Evolutionary conservation across 805 yeast species (phyloP), one percentile per base, ranked within the genome.

Genomic region (Saccharomycopsis fibuligera): DNA sequence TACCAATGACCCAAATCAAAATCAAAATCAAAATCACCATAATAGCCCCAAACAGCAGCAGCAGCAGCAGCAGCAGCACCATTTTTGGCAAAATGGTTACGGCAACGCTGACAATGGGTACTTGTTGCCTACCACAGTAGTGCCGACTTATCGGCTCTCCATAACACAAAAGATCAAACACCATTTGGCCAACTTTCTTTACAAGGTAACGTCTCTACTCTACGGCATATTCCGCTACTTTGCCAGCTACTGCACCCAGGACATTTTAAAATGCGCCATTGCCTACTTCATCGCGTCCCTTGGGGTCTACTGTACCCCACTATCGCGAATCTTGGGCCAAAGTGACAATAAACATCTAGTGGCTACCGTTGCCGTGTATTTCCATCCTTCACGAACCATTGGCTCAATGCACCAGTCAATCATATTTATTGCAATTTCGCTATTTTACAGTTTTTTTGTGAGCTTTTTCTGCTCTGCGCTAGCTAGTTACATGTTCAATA

Each of bases 391-490:
- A 1, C 64, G 95, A 43, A 74, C 93, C 0, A 75, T 77, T 49
- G 96, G 96, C 0, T 77, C 86, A 17, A 86, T 86, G 91, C 74
- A 79, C 51, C 88, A 86, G 59, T 80, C 89, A 10, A 62, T 83
- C 16, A 60, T 76, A 39, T 87, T 78, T 64, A 90, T 82, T 2
- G 56, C 71, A 0, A 49, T 76, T 2, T 68, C 88, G 1, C 63
- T 85, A 14, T 45, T 68, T 3, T 86, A 70, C 65, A 75, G 79
- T 39, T 73, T 78, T 47, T 47, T 69, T 0, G 72, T 81, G 6
- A 73, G 85, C 3, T 61, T 78, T 14, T 54, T 68, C 1, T 73
- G 86, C 41, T 73, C 85, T 63, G 59, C 68, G 1, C 58, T 78
- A 1, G 72, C 86, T 1, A 69, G 78, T 10, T 50, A 60, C 12